Evolutionary conservation across 345 rosid genomes (phyloP), one percentile per base, ranked within the genome.

Genomic region (Pistacia integerrima): DNA sequence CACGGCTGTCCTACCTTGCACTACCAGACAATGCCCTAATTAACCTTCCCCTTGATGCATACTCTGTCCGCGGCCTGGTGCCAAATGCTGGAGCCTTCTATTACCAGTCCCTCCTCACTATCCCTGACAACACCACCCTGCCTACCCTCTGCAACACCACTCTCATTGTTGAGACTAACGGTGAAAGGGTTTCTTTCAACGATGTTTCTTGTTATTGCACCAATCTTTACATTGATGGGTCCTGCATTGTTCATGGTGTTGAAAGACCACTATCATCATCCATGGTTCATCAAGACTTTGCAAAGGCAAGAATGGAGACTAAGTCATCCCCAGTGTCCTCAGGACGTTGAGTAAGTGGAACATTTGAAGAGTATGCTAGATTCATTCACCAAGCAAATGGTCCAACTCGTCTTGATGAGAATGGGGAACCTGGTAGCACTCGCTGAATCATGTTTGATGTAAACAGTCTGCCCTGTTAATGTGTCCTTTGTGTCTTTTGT

Each of bases 191-290:
- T 17, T 67, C 71, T 61, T 56, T 77, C 61, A 73, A 63, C 55
- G 80, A 76, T 69, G 25, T 55, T 64, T 75, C 76, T 49, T 46
- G 73, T 81, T 22, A 58, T 48, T 17, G 67, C 73, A 38, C 78
- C 80, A 4, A 81, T 81, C 80, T 76, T 55, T 81, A 73, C 25
- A 8, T 69, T 55, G 78, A 81, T 48, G 67, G 74, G 28, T 77
- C 76, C n/a, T 77, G 78, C 22, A 72, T n/a, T 9, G 75, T 81
- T 44, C 80, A 81, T 57, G 84, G 81, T 46, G 64, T 77, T 51
- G 81, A 64, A 11, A 63, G 76, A 35, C 75, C 76, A 1, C 25
- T 76, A 65, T 11, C 49, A 11, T 52, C 68, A 13, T 20, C 60
- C 1, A 11, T 59, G 22, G 65, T 6, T 13, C 70, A 58, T 67